Conservation (phyloP, 371 early-diverging fungal genomes). For the Apophysomyces sp. region DNA sequence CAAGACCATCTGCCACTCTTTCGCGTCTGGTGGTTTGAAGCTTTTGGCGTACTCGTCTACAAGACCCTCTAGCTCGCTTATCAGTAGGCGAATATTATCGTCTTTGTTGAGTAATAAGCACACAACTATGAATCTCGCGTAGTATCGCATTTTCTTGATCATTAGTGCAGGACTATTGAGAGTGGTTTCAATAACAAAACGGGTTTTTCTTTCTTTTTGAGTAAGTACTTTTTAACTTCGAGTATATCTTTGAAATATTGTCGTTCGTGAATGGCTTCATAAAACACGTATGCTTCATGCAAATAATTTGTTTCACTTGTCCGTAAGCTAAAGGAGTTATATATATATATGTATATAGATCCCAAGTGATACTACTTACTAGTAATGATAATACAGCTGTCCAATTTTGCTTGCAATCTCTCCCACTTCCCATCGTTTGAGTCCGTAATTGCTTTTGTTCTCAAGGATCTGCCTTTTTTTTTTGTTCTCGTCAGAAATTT, state of each 20-base stretch:
- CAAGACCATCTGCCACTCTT: conserved; percentile 92
- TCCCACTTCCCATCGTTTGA: conserved; percentile 97
- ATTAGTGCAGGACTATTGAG: conserved; percentile 75
- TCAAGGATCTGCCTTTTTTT: conserved; percentile 72
- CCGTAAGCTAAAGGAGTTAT: conserved; percentile 55
- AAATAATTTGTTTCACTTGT: conserved; percentile 96
- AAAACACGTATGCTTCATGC: conserved; percentile 92
- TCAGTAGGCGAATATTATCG: conserved; percentile 73
- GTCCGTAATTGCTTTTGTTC: conserved; percentile 83
- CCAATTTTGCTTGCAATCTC: conserved; percentile 98
- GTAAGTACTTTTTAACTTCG: conserved; percentile 78
- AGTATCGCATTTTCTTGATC: conserved; percentile 96
- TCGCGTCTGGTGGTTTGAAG: conserved; percentile 87
- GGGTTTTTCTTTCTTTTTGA: neutral
- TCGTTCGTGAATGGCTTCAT: conserved; percentile 94
- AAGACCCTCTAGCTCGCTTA: conserved; percentile 76
- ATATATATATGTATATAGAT: neutral
- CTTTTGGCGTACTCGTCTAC: conserved; percentile 85
- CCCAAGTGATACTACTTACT: conserved; percentile 43
- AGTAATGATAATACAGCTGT: conserved; percentile 88
- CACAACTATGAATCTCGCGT: conserved; percentile 95
- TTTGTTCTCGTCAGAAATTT: neutral
- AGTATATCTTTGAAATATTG: conserved; percentile 92
- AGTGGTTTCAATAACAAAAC: neutral
- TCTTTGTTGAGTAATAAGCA: conserved; percentile 85